Evolutionary conservation across 805 yeast genomes (phyloP), one percentile per base, ranked within the genome.

Genomic region (Monosporozyma unispora): DNA sequence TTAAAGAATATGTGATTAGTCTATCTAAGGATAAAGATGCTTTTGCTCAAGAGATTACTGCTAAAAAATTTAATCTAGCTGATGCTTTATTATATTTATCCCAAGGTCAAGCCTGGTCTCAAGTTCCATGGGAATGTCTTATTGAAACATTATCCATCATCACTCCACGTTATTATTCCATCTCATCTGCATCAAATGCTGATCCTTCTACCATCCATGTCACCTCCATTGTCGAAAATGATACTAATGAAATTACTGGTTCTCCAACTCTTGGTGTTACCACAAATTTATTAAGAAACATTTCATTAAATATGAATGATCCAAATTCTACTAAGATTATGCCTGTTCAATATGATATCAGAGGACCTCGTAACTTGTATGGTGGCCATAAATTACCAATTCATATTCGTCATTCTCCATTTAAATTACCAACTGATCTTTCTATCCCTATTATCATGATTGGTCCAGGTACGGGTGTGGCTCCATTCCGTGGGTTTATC

Each of bases 401-500:
- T 40, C 96, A 90, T 65, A 84, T 93, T 44, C 87, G 98, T 70
- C 88, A 93, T 69, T 90, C 98, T 6, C 85, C 91, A 50, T 93
- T 91, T 75, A 90, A 89, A 73, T 75, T 93, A 55, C 99, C 99
- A 19, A 75, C 89, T 7, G 87, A 87, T 63, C 84, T 95, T 29
- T 68, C 78, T 3, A 80, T 82, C 29, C 97, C 98, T 16, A 76
- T 91, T 21, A 88, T 91, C 59, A 79, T 90, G 84, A 77, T 91
- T 61, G 99, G 99, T 27, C 98, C 99, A 44, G 99, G 99, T 56
- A 93, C 99, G 3, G 99, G 99, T 67, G 91, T 91, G 46, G 98
- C 99, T 9, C 99, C 99, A 53, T 87, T 93, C 74, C 82, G 99
- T 72, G 99, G 96, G 3, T 91, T 91, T 57, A 69, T 91, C 35